phyloP scores from a whole-genome alignment of 768 basidiomycete genomes.

The Cyclocybe aegerita region DNA sequence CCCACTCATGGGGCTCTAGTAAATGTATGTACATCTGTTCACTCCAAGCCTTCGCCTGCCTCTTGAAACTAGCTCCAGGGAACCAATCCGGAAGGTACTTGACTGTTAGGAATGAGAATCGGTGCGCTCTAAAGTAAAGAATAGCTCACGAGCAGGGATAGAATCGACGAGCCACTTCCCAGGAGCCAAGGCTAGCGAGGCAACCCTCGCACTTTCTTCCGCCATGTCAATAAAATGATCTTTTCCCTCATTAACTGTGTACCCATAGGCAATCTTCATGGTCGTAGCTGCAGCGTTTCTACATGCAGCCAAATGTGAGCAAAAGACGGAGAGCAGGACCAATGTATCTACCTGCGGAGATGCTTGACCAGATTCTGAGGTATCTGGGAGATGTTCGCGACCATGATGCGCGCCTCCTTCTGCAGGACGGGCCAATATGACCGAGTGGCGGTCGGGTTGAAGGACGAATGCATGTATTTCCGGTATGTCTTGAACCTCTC shows the following conservation, averaged over 20 bases:
- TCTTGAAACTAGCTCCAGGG: constrained; percentile 39
- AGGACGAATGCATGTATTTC: constrained; percentile 29
- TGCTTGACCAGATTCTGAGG: constrained; percentile 24
- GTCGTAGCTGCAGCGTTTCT: too few relatives aligned
- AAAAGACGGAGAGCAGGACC: too few relatives aligned
- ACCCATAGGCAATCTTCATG: constrained; percentile 27
- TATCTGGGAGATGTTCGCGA: constrained; percentile 21
- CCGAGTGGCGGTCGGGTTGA: constrained; percentile 29
- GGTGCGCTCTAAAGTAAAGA: too few relatives aligned
- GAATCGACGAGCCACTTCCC: constrained; percentile 34
- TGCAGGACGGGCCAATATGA: constrained; percentile 26
- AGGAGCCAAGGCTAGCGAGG: constrained; percentile 22
- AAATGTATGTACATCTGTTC: constrained; percentile 28
- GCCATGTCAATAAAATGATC: constrained; percentile 29
- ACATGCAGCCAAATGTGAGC: too few relatives aligned
- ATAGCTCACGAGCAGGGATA: constrained; percentile 32
- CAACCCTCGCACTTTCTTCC: constrained; percentile 25
- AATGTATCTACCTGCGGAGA: constrained; percentile 25
- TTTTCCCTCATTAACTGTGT: constrained; percentile 23
- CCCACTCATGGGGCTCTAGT: constrained; percentile 40
- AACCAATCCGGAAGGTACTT: constrained; percentile 39
- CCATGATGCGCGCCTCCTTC: constrained; percentile 18
- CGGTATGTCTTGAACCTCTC: constrained; percentile 32
- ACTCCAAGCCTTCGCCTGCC: constrained; percentile 17
- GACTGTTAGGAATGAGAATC: too few relatives aligned